These are phyloP conservation scores for Pleurozium schreberi DNA, from an alignment of 225 moss, liverwort and hornwort species.

Conservation along the genomic window DNA sequence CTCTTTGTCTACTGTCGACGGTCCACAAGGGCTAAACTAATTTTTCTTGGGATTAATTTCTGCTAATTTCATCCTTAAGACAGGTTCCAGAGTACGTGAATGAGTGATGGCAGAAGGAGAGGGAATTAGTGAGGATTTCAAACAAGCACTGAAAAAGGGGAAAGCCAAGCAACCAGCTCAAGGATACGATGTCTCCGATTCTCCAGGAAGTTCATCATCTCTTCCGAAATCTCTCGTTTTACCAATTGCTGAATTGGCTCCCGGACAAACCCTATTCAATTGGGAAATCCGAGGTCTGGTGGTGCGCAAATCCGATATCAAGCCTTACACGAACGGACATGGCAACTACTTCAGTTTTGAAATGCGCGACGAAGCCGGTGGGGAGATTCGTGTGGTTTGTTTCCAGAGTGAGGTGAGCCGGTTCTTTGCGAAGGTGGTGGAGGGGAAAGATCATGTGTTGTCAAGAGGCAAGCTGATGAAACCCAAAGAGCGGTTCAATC, in stretches of 20 bases:
- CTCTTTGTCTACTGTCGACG: not conserved
- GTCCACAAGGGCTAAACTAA: not conserved
- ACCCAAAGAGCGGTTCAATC: not conserved
- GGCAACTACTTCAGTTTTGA: not conserved
- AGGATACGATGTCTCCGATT: not conserved
- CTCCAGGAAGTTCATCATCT: not conserved
- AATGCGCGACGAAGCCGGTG: not conserved
- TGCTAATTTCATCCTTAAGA: not conserved
- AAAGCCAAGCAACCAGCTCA: not conserved
- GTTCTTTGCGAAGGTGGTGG: not conserved
- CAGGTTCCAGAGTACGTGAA: not conserved
- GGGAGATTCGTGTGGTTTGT: not conserved
- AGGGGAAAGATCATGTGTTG: not conserved
- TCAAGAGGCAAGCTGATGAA: not conserved
- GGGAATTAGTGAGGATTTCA: too few species aligned
- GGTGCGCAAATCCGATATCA: not conserved
- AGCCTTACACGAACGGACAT: rapidly evolving
- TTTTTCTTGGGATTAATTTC: not conserved
- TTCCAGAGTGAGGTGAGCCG: not conserved
- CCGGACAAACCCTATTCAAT: too few species aligned
- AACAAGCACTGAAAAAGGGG: not conserved
- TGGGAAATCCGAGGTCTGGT: not conserved
- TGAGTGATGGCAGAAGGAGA: not conserved
- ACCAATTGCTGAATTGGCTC: not conserved
- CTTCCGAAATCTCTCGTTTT: not conserved